Base-by-base conservation (phyloP, 2,329 filamentous ascomycete species). In the Berkeleyomyces rouxiae region DNA sequence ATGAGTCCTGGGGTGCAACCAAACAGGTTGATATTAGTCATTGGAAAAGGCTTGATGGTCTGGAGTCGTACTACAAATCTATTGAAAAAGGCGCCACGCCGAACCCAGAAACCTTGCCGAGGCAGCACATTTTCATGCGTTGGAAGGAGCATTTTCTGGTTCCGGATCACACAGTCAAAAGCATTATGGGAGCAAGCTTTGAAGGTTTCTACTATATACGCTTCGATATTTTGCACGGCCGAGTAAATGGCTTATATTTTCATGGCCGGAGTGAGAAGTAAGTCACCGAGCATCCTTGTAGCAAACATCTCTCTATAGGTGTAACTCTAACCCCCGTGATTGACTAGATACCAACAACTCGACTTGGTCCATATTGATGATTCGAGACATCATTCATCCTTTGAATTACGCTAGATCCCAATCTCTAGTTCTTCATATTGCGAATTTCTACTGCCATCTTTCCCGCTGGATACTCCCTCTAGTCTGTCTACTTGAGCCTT, bases 121-220 rank as follows among this genome's bases (percentile, higher is more conserved):
- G 84, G 66, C 91, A 96, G 68, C 85, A 95, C 71, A 85, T 99
- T 40, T 99, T 96, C 70, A 99, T 99, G 93, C 84, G 93, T 65
- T 99, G 93, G 93, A 99, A 99, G 74, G 93, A 99, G 71, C 90
- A 95, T 69, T 99, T 99, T 70, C 78, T 99, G 0, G 93, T 99
- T 0, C 93, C 93, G 1, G 91, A 99, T 70, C 93, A 99, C 72
- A 83, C 88, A 13, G 90, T 97, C 23, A 82, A 86, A 65, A 95
- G 88, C 9, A 96, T 99, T 66, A 88, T 84, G 42, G 93, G 93
- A 16, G 93, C 93, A 6, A 97, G 92, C 70, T 99, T 97, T 65
- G 93, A 99, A 71, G 93, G 93, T 0, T 99, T 99, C 72, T 99
- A 97, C 72, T 99, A 99, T 71, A 97, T 99, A 67, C 96, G 91